A percentile compares a stretch with the other conserved stretches of the same genome.
Conservation (phyloP, 1,284 basidiomycete species). For the Cutaneotrichosporon arboriforme region DNA sequence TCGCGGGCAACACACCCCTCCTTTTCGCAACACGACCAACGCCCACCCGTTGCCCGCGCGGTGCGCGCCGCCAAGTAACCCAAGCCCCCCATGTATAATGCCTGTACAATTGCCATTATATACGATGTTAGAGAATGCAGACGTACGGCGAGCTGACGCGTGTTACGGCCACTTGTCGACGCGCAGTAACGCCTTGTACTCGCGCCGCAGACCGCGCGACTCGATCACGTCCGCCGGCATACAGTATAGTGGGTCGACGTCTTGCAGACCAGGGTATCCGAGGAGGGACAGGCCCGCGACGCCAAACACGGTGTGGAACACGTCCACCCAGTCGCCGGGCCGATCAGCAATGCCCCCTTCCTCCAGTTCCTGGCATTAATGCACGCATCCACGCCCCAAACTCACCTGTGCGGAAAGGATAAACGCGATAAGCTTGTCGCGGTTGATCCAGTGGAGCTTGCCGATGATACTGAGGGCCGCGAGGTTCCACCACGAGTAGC, state of each 20-base stretch:
- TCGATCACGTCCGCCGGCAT: constrained; percentile 80
- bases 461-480: constrained; percentile 80
- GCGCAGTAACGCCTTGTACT: constrained; percentile 34
- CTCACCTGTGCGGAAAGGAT: constrained; percentile 81
- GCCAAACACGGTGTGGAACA: constrained; percentile 94
- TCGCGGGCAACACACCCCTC: too few species aligned
- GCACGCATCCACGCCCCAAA: not conserved
- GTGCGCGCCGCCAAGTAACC: not conserved
- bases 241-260: constrained; percentile 92
- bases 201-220: constrained; percentile 54
- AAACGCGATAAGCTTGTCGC: constrained; percentile 69
- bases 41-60: too few species aligned
- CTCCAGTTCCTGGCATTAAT: constrained; percentile 65
- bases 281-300: constrained; percentile 83
- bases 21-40: not conserved
- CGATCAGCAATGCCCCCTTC: constrained; percentile 90
- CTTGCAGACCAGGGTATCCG: constrained; percentile 74
- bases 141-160: not conserved
- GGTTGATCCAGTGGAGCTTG: constrained; percentile 83
- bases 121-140: not conserved
- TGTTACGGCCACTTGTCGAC: constrained; percentile 16
- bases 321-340: constrained; percentile 88
- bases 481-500: constrained; percentile 97
- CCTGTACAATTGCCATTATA: constrained; percentile 3
- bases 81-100: not conserved